These are phyloP conservation scores for Strigomonas culicis DNA, from an alignment of 208 protist genomes.

Conservation along the genomic window DNA sequence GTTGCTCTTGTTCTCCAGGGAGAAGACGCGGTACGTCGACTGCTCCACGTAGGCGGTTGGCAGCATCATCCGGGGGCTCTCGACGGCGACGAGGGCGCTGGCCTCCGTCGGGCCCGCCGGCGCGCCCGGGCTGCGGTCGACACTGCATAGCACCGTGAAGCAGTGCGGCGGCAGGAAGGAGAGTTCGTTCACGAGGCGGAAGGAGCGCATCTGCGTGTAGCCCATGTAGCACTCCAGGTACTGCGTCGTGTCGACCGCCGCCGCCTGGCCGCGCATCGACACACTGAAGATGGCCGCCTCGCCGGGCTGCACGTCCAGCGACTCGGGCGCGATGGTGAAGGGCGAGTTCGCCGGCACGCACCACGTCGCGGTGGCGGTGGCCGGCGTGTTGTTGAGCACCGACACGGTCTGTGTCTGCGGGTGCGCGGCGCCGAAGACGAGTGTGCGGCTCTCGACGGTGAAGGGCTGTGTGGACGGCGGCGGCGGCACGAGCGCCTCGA, in stretches of 20 bases:
- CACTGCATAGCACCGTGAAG: conserved; percentile 59
- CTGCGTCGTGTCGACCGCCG: conserved; percentile 18
- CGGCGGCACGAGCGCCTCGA: neutral
- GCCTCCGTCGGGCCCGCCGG: neutral
- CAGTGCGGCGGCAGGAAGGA: conserved; percentile 78
- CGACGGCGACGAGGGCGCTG: conserved; percentile 14
- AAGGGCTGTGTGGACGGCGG: conserved; percentile 22
- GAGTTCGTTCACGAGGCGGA: conserved; percentile 60
- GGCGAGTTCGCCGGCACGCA: conserved; percentile 45
- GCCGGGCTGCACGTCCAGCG: conserved; percentile 49
- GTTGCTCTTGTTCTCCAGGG: conserved; percentile 58
- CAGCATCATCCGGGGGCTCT: conserved; percentile 26
- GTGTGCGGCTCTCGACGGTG: conserved; percentile 23
- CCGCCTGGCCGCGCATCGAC: neutral
- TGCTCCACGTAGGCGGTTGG: conserved; percentile 42
- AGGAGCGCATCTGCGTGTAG: conserved; percentile 83
- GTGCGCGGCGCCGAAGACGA: conserved; percentile 29
- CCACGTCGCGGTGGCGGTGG: conserved; percentile 59
- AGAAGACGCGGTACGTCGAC: conserved; percentile 49
- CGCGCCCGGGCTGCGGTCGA: conserved; percentile 1
- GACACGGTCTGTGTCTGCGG: conserved; percentile 33
- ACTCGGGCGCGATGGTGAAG: conserved; percentile 52
- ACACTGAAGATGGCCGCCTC: conserved; percentile 31
- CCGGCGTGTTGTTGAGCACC: conserved; percentile 65
- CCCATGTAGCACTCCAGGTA: conserved; percentile 91